Evolutionary conservation across 192 early-diverging fungal species (phyloP).

Genomic region (Phlyctochytrium planicorne): DNA sequence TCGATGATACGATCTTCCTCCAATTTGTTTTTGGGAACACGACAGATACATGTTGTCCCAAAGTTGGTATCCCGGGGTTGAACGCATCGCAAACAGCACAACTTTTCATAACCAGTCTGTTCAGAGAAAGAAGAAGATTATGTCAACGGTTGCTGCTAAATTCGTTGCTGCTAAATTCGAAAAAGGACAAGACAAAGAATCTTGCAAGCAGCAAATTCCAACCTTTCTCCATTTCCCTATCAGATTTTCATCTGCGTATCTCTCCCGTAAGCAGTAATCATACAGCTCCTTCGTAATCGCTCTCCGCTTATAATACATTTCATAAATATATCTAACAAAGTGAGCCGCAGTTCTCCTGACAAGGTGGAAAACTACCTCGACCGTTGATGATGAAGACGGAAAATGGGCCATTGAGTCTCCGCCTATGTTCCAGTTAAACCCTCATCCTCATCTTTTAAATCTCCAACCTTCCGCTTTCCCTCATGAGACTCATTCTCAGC

Average conservation of each 20-base stretch:
- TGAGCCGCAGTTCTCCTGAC: neutral
- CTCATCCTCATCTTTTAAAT: neutral
- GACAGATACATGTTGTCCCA: conserved; percentile 95
- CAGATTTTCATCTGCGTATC: conserved; percentile 85
- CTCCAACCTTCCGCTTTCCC: conserved; percentile 81
- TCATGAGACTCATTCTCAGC: conserved; percentile 94
- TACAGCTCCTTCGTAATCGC: conserved; percentile 91
- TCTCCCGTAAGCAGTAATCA: conserved; percentile 88
- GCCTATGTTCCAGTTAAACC: conserved; percentile 4
- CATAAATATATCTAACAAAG: conserved; percentile 75
- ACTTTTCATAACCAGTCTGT: conserved; percentile 91
- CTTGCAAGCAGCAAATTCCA: neutral
- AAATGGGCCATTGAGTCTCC: conserved; percentile 92
- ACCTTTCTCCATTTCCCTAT: conserved; percentile 99
- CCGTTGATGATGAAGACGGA: conserved; percentile 95
- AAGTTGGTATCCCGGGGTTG: conserved; percentile 97
- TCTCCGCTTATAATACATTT: conserved; percentile 93
- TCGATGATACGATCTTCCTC: conserved; percentile 89
- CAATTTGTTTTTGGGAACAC: conserved; percentile 88
- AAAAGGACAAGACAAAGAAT: neutral
- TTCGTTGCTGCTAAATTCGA: too few relatives aligned
- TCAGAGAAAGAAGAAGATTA: neutral
- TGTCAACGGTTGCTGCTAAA: neutral
- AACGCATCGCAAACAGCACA: conserved; percentile 96
- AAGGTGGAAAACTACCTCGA: conserved; percentile 49